phyloP scores from a whole-genome alignment of 148 eudicot genomes.

The Persicaria tinctoria region DNA sequence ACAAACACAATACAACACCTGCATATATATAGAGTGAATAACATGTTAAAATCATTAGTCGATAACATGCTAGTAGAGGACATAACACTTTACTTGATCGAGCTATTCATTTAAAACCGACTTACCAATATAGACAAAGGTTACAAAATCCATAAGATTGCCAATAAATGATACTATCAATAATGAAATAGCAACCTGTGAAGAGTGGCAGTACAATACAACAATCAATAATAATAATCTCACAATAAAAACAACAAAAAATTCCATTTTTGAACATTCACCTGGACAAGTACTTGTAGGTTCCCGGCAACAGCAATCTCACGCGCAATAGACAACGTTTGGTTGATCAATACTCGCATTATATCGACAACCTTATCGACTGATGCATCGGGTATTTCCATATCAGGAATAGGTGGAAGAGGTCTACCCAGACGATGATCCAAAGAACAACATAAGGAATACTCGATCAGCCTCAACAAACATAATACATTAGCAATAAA shows the following conservation, averaged over 20 bases:
- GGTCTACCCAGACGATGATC: constrained; percentile 47
- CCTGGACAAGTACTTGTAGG: constrained; percentile 60
- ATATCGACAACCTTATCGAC: constrained; percentile 54
- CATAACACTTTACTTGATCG: not conserved
- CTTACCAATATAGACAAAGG: constrained; percentile 72
- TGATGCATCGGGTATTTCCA: constrained; percentile 63
- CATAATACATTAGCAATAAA: not conserved
- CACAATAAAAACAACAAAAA: not conserved
- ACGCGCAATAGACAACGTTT: constrained; percentile 54
- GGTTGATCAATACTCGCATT: constrained; percentile 48
- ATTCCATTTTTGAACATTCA: constrained; percentile 12
- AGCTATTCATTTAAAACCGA: constrained; percentile 8
- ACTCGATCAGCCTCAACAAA: not conserved
- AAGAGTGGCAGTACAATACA: not conserved
- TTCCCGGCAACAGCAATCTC: constrained; percentile 72
- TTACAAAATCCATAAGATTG: constrained; percentile 66
- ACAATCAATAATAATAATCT: no score
- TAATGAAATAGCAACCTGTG: constrained; percentile 49
- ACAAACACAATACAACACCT: constrained; percentile 69
- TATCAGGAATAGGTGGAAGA: constrained; percentile 86
- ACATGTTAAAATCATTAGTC: not conserved
- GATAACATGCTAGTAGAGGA: constrained; percentile 4
- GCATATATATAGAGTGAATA: constrained; percentile 6
- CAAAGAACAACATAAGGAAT: not conserved
- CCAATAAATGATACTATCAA: constrained; percentile 67